Base-by-base conservation (phyloP, 805 yeast species). In the Ogataea trehaloabstinens region DNA sequence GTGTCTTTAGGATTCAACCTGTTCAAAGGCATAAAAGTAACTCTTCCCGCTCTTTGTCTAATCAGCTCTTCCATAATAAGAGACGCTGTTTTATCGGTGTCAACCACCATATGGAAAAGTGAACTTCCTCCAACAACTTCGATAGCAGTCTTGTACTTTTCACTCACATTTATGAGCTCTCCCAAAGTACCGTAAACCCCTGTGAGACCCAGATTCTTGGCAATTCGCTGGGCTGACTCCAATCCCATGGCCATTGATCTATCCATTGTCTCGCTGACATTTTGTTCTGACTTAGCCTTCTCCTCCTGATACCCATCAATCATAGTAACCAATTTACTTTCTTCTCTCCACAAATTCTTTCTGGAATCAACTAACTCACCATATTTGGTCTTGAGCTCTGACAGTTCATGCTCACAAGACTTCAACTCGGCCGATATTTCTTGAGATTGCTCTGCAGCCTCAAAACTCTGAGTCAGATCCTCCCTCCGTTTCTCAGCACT, bases 91-190 rank as follows among this genome's bases (percentile, higher is more conserved):
- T 74, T 80, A 45, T 91, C 96, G 29, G 73, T 80, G 53, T 89
- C 95, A 11, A 91, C 98, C 18, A 93, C 93, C 21, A 91, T 79
- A 57, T 91, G 87, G 53, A 89, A 90, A 37, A 93, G 64, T 3
- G 95, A 75, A 44, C 77, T 80, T 1, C 97, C 97, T 17, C 95
- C 97, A 34, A 88, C 76, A 2, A 85, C 90, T 57, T 93, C 98
- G 1, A 82, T 86, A 1, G 97, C 95, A 1, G 80, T 74, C 54
- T 82, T 82, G 56, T 87, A 90, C 53, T 85, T 85, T 38, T 84
- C 89, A 47, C 83, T 83, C 3, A 87, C 91, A 40, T 73, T 73
- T 37, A 93, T 83, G 22, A 93, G 67, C 46, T 89, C 95, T 28
- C 95, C 93, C 13, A 93, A 61, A 0, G 95, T 82, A 0, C 99